Evolutionary conservation across 768 basidiomycete genomes (phyloP), one percentile per base, ranked within the genome.

Genomic region (Baorangia bicolor): DNA sequence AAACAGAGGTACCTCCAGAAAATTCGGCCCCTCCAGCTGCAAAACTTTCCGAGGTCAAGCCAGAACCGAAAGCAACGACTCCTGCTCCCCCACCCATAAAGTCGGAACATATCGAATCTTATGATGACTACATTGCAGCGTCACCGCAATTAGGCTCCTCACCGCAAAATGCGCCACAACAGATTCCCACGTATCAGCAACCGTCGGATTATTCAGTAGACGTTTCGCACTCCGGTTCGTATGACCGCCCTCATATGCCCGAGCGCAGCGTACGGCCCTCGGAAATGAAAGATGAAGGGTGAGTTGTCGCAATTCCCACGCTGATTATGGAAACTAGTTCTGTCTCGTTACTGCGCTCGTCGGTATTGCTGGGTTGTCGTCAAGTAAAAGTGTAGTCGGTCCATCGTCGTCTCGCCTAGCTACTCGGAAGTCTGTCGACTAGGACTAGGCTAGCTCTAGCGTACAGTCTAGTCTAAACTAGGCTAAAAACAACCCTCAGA

Each of bases 241-340:
- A 77, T 55, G 62, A 79, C 64, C 68, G 72, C 74, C 28, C 71
- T 46, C 76, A 25, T 73, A 74, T 49, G 77, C 78, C 72, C 23
- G 85, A 88, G 68, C 81, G 90, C 42, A 85, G 82, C 33, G 75
- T 94, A 16, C 81, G 91, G 33, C 90, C 90, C 18, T 88, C 88
- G 12, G 94, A 97, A 73, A 94, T 93, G 92, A 93, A 94, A 73
- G 95, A 97, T 64, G 94, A 96, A 90, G 94, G 94, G 95, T 98
- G 83, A 92, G 94, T 82, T 51, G 21, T 56, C 10, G 23, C 12
- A 30, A 8, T 53, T 50, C 20, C 33, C 21, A 31, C 2, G 38
- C 61, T 66, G 37, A 70, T 55, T 12, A 39, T 35, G 16, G 16
- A 49, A 50, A 12, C 34, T 40, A 62, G 59, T 40, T 40, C 33